Evolutionary conservation across 805 yeast genomes (phyloP).

Genomic region (Limtongozyma cylindracea): DNA sequence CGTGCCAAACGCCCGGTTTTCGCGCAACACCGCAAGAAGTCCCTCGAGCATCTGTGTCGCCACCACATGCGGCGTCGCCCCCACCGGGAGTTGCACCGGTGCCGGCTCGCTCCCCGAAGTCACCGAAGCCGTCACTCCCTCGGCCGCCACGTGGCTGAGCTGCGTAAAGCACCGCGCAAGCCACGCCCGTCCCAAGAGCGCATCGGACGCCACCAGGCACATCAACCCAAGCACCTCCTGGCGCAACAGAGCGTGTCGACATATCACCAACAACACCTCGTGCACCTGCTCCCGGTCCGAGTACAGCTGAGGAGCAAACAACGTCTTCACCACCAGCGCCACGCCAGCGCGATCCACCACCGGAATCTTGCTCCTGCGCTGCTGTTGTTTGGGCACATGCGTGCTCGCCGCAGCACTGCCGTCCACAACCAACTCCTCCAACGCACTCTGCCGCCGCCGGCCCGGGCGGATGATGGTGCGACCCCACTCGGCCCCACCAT

Average conservation of each 20-base stretch:
- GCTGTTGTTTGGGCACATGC: too few species aligned
- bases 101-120: too few species aligned
- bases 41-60: slow-evolving; percentile 63
- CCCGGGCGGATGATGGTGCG: too few species aligned
- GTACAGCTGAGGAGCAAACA: slow-evolving; percentile 50
- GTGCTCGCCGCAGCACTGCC: too few species aligned
- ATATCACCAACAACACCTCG: slow-evolving; percentile 35
- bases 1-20: slow-evolving; percentile 39
- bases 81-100: too few species aligned
- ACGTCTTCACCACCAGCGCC: slow-evolving; percentile 40
- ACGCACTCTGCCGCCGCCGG: too few species aligned
- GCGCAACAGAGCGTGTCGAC: too few species aligned
- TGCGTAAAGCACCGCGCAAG: slow-evolving; percentile 37
- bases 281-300: slow-evolving; percentile 36
- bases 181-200: slow-evolving; percentile 30
- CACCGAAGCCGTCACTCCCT: too few species aligned
- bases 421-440: too few species aligned
- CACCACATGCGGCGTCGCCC: slow-evolving; percentile 40
- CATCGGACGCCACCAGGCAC: slow-evolving; percentile 50
- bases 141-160: too few species aligned
- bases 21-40: slow-evolving; percentile 41
- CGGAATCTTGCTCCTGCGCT: slow-evolving; percentile 14
- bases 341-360: slow-evolving; percentile 55
- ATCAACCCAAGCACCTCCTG: slow-evolving; percentile 47
- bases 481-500: too few species aligned